These are phyloP conservation scores for Betula pendula DNA, from an alignment of 306 rosid genomes.

Conservation along the genomic window DNA sequence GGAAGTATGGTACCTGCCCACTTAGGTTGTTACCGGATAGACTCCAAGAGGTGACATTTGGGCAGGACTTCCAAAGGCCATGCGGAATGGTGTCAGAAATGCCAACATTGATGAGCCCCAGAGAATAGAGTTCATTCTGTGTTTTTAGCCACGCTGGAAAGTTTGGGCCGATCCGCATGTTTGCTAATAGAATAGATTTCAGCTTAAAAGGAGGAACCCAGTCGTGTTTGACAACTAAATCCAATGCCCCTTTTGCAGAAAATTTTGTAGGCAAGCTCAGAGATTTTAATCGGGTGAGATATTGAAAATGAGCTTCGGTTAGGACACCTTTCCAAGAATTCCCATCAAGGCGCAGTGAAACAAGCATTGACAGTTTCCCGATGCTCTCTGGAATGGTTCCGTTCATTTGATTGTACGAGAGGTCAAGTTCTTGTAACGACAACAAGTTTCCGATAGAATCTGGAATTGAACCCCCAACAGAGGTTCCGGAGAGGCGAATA, in stretches of 20 bases:
- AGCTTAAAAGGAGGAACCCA: not conserved
- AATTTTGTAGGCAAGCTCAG: not conserved
- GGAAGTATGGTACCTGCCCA: slow-evolving; percentile 19
- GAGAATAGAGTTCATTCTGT: not conserved
- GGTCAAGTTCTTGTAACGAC: too few species aligned
- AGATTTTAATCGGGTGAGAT: not conserved
- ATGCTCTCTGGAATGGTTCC: too few species aligned
- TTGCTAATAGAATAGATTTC: too few species aligned
- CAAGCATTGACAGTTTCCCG: not conserved
- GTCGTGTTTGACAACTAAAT: not conserved
- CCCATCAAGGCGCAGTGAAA: not conserved
- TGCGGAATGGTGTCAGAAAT: slow-evolving; percentile 9
- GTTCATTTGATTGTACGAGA: not conserved
- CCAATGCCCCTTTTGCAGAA: rapidly evolving
- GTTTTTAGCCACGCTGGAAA: not conserved
- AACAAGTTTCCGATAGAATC: too few species aligned
- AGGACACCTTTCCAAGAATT: too few species aligned
- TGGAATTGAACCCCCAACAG: too few species aligned
- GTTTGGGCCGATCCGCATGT: not conserved
- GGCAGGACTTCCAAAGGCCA: slow-evolving; percentile 21
- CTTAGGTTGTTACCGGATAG: slow-evolving; percentile 16
- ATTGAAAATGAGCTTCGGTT: too few species aligned
- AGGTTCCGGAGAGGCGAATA: too few species aligned
- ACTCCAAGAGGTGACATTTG: not conserved
- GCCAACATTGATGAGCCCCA: slow-evolving; percentile 8